phyloP scores from a whole-genome alignment of 1,139 yeast genomes.

The Scheffersomyces segobiensis region DNA sequence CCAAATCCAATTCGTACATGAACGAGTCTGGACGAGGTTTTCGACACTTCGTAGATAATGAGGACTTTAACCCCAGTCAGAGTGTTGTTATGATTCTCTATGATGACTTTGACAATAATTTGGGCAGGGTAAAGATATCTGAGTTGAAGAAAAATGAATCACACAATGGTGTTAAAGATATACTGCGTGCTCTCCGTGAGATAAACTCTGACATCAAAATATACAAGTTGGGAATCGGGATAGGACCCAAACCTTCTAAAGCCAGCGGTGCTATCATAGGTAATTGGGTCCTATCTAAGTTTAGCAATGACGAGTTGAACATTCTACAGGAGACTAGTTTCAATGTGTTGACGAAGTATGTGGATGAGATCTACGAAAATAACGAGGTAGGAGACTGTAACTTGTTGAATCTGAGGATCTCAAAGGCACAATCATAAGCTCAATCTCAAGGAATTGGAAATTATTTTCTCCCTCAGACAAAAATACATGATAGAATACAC shows the following conservation, averaged over 20 bases:
- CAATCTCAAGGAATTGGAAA: too few relatives aligned
- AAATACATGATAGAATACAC: too few relatives aligned
- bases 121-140: conserved; percentile 31
- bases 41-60: conserved; percentile 21
- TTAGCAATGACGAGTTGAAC: conserved; percentile 15
- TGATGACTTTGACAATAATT: conserved; percentile 41
- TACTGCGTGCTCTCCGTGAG: conserved; percentile 12
- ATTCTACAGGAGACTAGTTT: conserved; percentile 3
- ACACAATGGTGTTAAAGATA: conserved; percentile 41
- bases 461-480: too few relatives aligned
- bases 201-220: conserved; percentile 10
- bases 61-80: conserved; percentile 8
- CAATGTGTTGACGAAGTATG: conserved; percentile 5
- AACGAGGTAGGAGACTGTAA: conserved; percentile 9
- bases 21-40: conserved; percentile 40
- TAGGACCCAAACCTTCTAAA: conserved; percentile 45
- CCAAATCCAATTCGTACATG: conserved; percentile 43
- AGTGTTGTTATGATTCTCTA: conserved; percentile 25
- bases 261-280: conserved; percentile 39
- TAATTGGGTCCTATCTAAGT: conserved; percentile 39
- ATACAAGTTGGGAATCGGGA: conserved; percentile 41
- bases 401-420: conserved; percentile 13
- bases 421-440: conserved; percentile 1
- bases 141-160: conserved; percentile 37
- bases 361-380: conserved; percentile 10